Evolutionary conservation across 163 green algal genomes (phyloP), one percentile per base, ranked within the genome.

Genomic region (Scenedesmus sp.): DNA sequence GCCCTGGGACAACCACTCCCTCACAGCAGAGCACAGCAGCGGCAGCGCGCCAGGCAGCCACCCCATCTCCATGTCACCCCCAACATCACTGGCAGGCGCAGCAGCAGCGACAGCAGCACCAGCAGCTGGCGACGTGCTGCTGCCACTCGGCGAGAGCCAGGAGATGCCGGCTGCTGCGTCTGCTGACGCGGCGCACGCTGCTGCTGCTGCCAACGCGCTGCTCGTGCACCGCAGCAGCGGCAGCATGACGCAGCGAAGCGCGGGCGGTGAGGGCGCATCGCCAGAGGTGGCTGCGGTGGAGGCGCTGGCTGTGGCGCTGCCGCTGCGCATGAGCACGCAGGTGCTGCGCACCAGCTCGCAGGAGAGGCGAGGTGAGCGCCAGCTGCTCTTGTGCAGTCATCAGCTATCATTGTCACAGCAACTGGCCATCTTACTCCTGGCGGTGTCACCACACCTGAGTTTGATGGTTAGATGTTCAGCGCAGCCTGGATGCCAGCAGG

Each of bases 271-370:
- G 23, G 52, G 52, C 10, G 83, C 56, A 4, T 16, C 56, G 8
- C 57, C 12, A 6, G 57, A 66, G 15, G 87, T 83, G 9, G 87
- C 76, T 4, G 87, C 87, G 52, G 76, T 91, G n/a, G 87, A 91
- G 76, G 87, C 87, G 18, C 87, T 91, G 54, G 87, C 76, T 18
- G 87, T 76, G 18, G 74, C 74, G 13, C 26, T 91, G 57, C 87
- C 87, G 18, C 57, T 91, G 87, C 83, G 76, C 59, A n/a, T 91
- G 57, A 59, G 67, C 60, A 62, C 54, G 16, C 8, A 59, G 7
- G 60, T 91, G 55, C 87, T 91, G 76, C 87, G 87, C 57, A 87
- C 23, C n/a, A 91, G 87, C 76, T 55, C 16, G 34, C 57, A 81
- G n/a, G 87, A 91, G 34, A 66, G 87, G 26, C 87, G 81, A 59